These are phyloP conservation scores for Dioscorea cayenensis DNA, from an alignment of 116 monocot species.

Conservation along the genomic window DNA sequence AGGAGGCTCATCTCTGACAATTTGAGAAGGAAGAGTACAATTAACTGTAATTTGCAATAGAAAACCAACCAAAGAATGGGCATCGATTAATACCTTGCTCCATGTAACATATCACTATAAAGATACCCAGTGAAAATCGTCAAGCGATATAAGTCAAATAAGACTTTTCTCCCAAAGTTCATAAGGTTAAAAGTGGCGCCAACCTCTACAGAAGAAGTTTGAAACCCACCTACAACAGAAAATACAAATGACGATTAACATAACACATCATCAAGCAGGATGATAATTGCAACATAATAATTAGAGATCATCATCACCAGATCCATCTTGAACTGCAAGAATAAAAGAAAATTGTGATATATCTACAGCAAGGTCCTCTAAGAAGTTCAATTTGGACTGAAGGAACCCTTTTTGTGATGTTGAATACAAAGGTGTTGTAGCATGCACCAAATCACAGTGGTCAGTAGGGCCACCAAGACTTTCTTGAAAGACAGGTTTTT, in stretches of 20 bases:
- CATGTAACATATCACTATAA: constrained; percentile 5
- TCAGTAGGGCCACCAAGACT: constrained; percentile 8
- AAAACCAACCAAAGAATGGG: constrained; percentile 14
- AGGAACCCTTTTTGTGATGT: constrained; percentile 4
- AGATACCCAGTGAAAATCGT: constrained; percentile 27
- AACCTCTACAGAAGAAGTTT: constrained; percentile 41
- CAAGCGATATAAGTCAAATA: constrained; percentile 36
- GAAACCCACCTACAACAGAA: constrained; percentile 33
- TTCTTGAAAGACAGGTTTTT: constrained; percentile 4
- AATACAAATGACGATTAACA: background rate
- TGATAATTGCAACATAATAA: background rate
- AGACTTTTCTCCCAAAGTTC: constrained; percentile 30
- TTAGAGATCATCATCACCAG: constrained; percentile 28
- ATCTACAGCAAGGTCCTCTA: constrained; percentile 25
- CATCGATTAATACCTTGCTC: constrained; percentile 11
- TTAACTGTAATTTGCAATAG: constrained; percentile 13
- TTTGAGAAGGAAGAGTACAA: background rate
- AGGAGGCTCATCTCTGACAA: constrained; percentile 2
- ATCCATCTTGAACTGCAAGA: constrained; percentile 42
- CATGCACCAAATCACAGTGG: constrained; percentile 9
- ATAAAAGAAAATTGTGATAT: constrained; percentile 45
- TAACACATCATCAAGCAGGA: constrained; percentile 3
- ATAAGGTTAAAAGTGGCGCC: constrained; percentile 31
- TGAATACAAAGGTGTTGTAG: constrained; percentile 11
- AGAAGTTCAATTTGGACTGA: constrained; percentile 7